These are phyloP conservation scores for Jasminum sambac DNA, from an alignment of 257 asterid genomes.

Conservation along the genomic window DNA sequence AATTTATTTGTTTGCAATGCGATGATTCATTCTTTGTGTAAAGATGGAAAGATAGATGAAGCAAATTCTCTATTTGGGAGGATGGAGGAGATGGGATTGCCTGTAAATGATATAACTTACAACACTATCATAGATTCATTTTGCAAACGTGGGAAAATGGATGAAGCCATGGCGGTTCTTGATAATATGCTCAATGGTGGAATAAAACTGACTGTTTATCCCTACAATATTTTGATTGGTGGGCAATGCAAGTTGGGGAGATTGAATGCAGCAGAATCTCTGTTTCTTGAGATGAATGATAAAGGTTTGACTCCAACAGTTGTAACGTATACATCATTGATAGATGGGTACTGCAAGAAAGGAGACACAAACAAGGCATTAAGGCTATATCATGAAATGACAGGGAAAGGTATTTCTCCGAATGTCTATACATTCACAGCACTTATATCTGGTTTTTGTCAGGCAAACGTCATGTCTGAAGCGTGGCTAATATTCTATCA, in stretches of 20 bases:
- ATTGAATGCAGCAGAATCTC: slow-evolving; percentile 44
- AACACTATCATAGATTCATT: slow-evolving; percentile 59
- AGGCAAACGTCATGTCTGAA: slow-evolving; percentile 58
- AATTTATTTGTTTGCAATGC: slow-evolving; percentile 76
- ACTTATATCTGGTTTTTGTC: slow-evolving; percentile 68
- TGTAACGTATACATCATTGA: slow-evolving; percentile 82
- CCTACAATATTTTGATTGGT: slow-evolving; percentile 71
- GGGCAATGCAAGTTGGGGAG: slow-evolving; percentile 78
- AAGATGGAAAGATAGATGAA: slow-evolving; percentile 55
- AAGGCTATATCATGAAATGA: slow-evolving; percentile 75
- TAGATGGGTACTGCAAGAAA: slow-evolving; percentile 76
- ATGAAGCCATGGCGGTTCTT: slow-evolving; percentile 48
- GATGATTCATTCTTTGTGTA: slow-evolving; percentile 63
- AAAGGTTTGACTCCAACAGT: slow-evolving; percentile 75
- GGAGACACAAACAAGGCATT: slow-evolving; percentile 64
- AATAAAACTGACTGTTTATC: slow-evolving; percentile 46
- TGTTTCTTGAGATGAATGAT: slow-evolving; percentile 50
- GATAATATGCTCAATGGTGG: slow-evolving; percentile 57
- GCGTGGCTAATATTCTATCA: slow-evolving; percentile 50
- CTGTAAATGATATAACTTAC: slow-evolving; percentile 59
- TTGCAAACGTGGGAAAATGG: slow-evolving; percentile 66
- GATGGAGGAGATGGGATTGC: slow-evolving; percentile 62
- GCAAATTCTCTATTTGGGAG: slow-evolving; percentile 51
- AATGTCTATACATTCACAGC: slow-evolving; percentile 70
- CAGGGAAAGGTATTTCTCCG: slow-evolving; percentile 70